These are phyloP conservation scores for Paramecium primaurelia DNA, from an alignment of 73 alveolate species.

Conservation along the genomic window DNA sequence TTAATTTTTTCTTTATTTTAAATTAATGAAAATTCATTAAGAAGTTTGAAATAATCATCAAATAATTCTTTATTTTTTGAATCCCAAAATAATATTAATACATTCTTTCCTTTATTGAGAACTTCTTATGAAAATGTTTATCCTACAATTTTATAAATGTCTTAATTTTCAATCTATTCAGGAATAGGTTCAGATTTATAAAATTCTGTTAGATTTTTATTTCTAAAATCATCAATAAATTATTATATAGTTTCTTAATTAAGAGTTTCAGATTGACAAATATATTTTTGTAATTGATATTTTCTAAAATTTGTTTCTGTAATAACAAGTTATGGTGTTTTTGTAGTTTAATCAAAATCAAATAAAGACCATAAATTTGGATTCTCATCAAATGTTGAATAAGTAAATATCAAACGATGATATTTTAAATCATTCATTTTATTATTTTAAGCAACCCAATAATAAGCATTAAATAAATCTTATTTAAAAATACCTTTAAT, in stretches of 20 bases:
- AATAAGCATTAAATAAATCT: neutral
- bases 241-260: neutral
- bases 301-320: constrained; percentile 47
- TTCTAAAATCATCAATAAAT: neutral
- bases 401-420: neutral
- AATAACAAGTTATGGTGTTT: neutral
- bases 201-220: neutral
- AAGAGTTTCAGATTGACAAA: neutral
- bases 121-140: neutral
- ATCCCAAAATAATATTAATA: constrained; percentile 30
- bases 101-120: neutral
- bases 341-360: neutral
- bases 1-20: neutral
- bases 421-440: neutral
- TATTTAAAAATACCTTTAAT: neutral
- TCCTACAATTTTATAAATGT: constrained; percentile 5
- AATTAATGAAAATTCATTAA: neutral
- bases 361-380: neutral
- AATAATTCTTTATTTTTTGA: neutral
- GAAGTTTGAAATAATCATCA: neutral
- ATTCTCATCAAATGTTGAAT: constrained; percentile 11
- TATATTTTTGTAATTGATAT: constrained; percentile 29
- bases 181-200: neutral
- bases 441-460: neutral
- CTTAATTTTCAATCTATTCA: neutral